Evolutionary conservation across 768 basidiomycete species (phyloP), one percentile per base, ranked within the genome.

Genomic region (Amanita brunnescens): DNA sequence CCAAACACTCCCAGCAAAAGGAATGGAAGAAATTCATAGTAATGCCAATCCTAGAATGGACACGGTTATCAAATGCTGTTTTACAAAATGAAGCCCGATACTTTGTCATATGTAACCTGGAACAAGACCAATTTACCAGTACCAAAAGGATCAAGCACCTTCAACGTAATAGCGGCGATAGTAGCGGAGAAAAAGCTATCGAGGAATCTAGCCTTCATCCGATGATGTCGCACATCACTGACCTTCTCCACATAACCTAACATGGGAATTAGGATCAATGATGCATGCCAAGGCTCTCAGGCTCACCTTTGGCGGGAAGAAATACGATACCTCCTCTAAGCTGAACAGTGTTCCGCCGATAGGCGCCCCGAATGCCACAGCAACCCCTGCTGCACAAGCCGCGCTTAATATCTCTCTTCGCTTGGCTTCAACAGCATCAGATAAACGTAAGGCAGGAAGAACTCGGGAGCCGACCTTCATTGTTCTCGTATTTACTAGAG

Each of bases 221-320:
- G 42, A 49, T 53, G 30, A 24, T 7, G 1, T 26, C 21, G 10
- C 42, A n/a, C 3, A 24, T 23, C 47, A 55, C 66, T 42, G 60
- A 91, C 91, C 89, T 89, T 71, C 92, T 74, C 90, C 91, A 95
- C 91, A 97, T 92, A 49, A 88, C 86, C 81, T 84, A 49, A n/a
- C 37, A 16, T 2, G 24, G 40, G 45, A 18, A 44, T 16, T 47
- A 44, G 51, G 12, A 21, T 26, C 5, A 39, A 34, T 24, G 38
- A 21, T 14, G 3, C 42, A 45, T 13, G 29, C n/a, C 29, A n/a
- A 34, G 9, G 13, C 3, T 29, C 44, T 41, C 9, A 20, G 5
- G 52, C 58, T 21, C 52, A 83, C 87, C 74, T 96, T 96, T 0
- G 94, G 87, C 10, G 95, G 96, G 65, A 97, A 98, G 68, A 90